Conservation (phyloP, 2,329 filamentous ascomycete species). For the Monosporascus sp. region DNA sequence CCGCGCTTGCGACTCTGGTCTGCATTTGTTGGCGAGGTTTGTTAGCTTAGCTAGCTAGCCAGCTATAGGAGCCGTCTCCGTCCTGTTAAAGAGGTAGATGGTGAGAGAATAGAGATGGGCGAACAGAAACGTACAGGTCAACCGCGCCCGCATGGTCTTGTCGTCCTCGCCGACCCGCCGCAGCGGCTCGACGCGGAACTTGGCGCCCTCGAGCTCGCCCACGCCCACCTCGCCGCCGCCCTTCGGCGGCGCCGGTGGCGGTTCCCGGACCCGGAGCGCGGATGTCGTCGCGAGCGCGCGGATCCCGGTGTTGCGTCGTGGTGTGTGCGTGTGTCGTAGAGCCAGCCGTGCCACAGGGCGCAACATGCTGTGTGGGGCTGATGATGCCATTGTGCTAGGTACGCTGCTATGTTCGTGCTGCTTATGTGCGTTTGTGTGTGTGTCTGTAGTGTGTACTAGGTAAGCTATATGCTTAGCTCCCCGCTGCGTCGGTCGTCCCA, state of each 20-base stretch:
- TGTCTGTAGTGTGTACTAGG: too few relatives aligned
- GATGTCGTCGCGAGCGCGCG: background rate
- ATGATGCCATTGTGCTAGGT: too few relatives aligned
- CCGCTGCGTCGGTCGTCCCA: too few relatives aligned
- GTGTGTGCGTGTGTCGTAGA: too few relatives aligned
- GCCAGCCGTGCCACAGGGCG: too few relatives aligned
- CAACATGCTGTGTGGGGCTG: too few relatives aligned
- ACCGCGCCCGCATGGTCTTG: constrained; percentile 80
- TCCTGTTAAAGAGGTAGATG: background rate
- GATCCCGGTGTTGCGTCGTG: background rate
- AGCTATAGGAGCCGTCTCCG: constrained; percentile 2
- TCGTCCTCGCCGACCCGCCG: constrained; percentile 77
- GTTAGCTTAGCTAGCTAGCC: background rate
- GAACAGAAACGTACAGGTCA: constrained; percentile 54
- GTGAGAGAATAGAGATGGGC: constrained; percentile 3
- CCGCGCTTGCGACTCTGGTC: constrained; percentile 97
- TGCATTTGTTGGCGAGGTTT: constrained; percentile 31
- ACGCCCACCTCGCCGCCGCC: constrained; percentile 48
- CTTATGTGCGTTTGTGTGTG: too few relatives aligned
- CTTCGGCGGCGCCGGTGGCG: background rate
- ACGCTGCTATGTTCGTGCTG: too few relatives aligned
- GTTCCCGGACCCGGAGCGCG: background rate
- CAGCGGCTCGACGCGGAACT: constrained; percentile 87
- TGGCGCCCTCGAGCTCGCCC: constrained; percentile 81
- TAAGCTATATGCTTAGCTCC: too few relatives aligned